Conservation (phyloP, 1,284 basidiomycete species). For the Rhizoctonia solani region DNA sequence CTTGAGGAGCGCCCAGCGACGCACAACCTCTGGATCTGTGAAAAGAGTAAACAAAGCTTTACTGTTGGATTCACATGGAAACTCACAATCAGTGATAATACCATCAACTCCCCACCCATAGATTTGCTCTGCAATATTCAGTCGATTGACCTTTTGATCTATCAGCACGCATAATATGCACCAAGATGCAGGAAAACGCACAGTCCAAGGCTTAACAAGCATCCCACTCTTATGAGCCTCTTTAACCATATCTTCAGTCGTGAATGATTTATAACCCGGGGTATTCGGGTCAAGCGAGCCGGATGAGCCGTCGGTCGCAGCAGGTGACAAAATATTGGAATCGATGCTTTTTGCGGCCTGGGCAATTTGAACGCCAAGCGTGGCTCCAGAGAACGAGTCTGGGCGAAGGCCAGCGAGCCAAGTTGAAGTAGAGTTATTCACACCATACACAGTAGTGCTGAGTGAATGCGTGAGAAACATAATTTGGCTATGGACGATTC, state of each 20-base stretch:
- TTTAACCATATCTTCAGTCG: constrained; percentile 67
- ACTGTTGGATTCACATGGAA: neutral
- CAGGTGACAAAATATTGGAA: constrained; percentile 70
- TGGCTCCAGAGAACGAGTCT: constrained; percentile 59
- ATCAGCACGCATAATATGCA: neutral
- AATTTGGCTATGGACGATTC: neutral
- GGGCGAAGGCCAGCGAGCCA: constrained; percentile 69
- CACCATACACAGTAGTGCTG: constrained; percentile 17
- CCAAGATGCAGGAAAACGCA: constrained; percentile 46
- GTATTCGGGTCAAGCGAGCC: constrained; percentile 53
- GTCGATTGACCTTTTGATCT: constrained; percentile 55
- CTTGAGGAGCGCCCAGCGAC: constrained; percentile 57
- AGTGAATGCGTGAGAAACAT: neutral
- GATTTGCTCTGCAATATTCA: constrained; percentile 64
- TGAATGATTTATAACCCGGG: constrained; percentile 59
- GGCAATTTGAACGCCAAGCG: constrained; percentile 57
- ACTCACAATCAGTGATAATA: constrained; percentile 66
- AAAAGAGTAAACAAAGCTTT: neutral
- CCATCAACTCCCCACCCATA: constrained; percentile 67
- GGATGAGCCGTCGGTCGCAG: constrained; percentile 50
- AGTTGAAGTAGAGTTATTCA: constrained; percentile 46
- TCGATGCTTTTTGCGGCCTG: constrained; percentile 69
- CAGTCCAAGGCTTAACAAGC: constrained; percentile 72
- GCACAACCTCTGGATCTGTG: constrained; percentile 57
- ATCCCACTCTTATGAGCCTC: constrained; percentile 66